Base-by-base conservation (phyloP, 2,329 filamentous ascomycete genomes). In the Penicillium hordei region DNA sequence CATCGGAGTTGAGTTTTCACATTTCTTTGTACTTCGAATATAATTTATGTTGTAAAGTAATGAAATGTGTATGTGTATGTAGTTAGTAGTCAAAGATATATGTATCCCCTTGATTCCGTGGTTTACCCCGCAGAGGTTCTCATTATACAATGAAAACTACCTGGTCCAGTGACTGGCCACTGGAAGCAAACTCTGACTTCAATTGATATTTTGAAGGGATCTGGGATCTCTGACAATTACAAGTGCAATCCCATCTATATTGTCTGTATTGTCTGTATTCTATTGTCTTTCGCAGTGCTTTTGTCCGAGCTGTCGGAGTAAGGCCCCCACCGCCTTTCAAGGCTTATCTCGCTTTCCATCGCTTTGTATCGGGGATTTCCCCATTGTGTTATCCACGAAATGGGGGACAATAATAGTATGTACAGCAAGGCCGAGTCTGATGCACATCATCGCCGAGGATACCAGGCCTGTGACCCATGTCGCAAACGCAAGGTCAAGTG, bases 401-500 rank as follows among this genome's bases (percentile, higher is more conserved):
- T 67, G 65, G 62, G 57, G 55, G 63, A 64, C 42, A 53, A 60
- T 57, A 60, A 61, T 62, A 64, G 56, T 53, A 52, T 52, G 55
- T 59, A 61, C 59, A 59, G 56, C 43, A 72, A 70, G 57, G 74
- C 75, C 23, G 63, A 66, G 21, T 72, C 74, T 50, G 68, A 68
- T 42, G 60, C 69, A 51, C 75, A 76, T 49, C 78, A 80, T 65
- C 75, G 78, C 43, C 77, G 78, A 53, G 77, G 77, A 58, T 80
- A 80, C 58, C 78, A 80, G 70, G 78, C 78, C 43, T 80, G 78
- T 68, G 77, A 80, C 67, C 75, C 77, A 31, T 80, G 78, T 65
- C 76, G 78, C 57, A 78, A 79, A 63, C 76, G 78, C 60, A 80
- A 80, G 64, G 78, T 80, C 59, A 79, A 79, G 64, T 80, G 78